Percentiles rank a stretch among this genome's conserved stretches.
Evolutionary conservation across 345 rosid species (phyloP).

Genomic region (Microthlaspi erraticum): DNA sequence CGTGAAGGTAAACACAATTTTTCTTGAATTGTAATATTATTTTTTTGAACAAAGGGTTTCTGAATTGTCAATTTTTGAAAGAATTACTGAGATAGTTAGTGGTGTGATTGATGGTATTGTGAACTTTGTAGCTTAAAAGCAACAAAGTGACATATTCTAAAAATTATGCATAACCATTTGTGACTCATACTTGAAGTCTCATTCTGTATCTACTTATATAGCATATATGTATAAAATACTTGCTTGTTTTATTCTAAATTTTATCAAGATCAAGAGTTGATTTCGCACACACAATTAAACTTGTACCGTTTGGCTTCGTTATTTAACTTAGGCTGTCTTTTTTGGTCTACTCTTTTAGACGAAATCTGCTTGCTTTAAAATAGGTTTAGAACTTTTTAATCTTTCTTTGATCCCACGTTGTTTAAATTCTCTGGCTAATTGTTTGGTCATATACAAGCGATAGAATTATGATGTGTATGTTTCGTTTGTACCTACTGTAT

Average conservation of each 20-base stretch:
- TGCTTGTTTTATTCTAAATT: not conserved
- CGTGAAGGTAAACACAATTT: slow-evolving; percentile 33
- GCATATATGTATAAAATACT: not conserved
- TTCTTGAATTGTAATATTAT: not conserved
- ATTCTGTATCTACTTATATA: slow-evolving; percentile 1
- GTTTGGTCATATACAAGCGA: too few species aligned
- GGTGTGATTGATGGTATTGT: slow-evolving; percentile 27
- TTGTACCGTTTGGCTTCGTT: not conserved
- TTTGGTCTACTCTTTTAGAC: too few species aligned
- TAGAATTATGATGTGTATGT: too few species aligned
- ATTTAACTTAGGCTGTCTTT: too few species aligned
- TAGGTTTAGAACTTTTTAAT: too few species aligned
- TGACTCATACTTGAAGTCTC: slow-evolving; percentile 41
- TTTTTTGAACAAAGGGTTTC: not conserved
- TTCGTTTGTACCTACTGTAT: too few species aligned
- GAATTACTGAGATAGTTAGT: not conserved
- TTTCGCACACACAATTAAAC: not conserved
- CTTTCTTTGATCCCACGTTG: too few species aligned
- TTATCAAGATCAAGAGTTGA: not conserved
- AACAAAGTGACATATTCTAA: slow-evolving; percentile 37
- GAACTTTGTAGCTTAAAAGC: slow-evolving; percentile 45
- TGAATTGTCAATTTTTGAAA: too few species aligned
- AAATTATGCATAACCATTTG: slow-evolving; percentile 30
- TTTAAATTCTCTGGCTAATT: too few species aligned
- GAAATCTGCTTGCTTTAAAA: too few species aligned